Evolutionary conservation across 2,329 filamentous ascomycete species (phyloP), one percentile per base, ranked within the genome.

Genomic region (Lojkania enalia): DNA sequence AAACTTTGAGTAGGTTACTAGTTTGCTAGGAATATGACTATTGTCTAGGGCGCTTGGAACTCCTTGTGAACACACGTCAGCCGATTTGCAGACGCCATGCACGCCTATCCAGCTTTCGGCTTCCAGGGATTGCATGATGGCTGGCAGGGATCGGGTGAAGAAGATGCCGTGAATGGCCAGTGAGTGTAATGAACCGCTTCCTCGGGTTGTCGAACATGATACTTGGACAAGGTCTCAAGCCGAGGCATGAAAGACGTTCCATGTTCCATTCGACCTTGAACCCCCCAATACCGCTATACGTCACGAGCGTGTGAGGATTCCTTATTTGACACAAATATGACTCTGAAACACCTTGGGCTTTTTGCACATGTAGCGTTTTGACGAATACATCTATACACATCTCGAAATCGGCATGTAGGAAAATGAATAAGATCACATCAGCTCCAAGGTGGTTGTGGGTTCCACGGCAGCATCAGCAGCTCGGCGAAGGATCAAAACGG

Each of bases 121-220:
- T 33, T 33, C 15, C 7, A 23, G 23, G 14, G 27, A 45, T 42
- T 33, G 39, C 43, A 50, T 52, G 40, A 50, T 30, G 21, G 35
- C 21, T 25, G 25, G 44, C 52, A 52, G 49, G 54, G 38, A 30
- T 45, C 49, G 44, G 49, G 48, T 46, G n/a, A 49, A 49, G 11
- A 12, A 38, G 29, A 35, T 35, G 44, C 46, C 46, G 45, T 52
- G 46, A 54, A 21, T 56, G 51, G 50, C 36, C 37, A 35, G 13
- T 12, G 2, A 23, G 2, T 13, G 7, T 21, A 23, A 23, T 5
- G 21, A 43, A 41, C 49, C 49, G 35, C 46, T 46, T 39, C 4
- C 13, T 44, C 39, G 43, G 48, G 27, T 20, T 20, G 51, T 42
- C 20, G 18, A 46, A 40, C 25, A 14, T 52, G 40, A 49, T 43